Evolutionary conservation across 228 moss, liverwort and hornwort species (phyloP), one percentile per base, ranked within the genome.

Genomic region (Sphagnum magellanicum): DNA sequence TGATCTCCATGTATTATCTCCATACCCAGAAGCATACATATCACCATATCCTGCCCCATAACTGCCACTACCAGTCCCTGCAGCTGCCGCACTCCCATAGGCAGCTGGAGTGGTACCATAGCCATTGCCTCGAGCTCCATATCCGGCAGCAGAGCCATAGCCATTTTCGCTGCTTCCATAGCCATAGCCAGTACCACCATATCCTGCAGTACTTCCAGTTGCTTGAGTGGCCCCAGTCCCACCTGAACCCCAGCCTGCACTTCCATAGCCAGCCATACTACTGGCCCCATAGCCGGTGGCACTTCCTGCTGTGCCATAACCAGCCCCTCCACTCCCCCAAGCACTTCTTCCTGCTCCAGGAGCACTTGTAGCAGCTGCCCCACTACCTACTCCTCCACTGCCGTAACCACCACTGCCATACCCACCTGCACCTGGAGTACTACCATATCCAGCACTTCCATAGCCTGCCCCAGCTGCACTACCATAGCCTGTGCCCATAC

Each of bases 1-100:
- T 48, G 97, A 91, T 50, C 97, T 87, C 97, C 97, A 97, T 0
- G 97, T 97, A 17, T 90, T 85, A 15, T 97, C 97, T 2, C 88
- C 83, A 53, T 97, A 97, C 0, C 97, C 97, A 17, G 93, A 55
- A 12, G 9, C 55, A 1, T 97, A 97, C 0, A 90, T 90, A 75
- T 97, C 97, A 0, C 85, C 88, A 74, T 97, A 97, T 0, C 93
- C 97, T 9, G 83, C 88, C 14, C 72, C 87, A 61, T 91, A 97
- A 69, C 75, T 88, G 46, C 90, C 91, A 71, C 89, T 93, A 1
- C 93, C 97, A 8, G 83, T 81, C 0, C 97, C 91, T 6, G 79
- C 95, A 32, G 32, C 32, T 6, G 77, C 55, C 4, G 55, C 8
- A 12, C 9, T 55, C 9, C 55, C 55, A 4, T 55, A 55, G 55